Percentiles rank a stretch among this genome's conserved stretches.
Evolutionary conservation across 116 monocot species (phyloP).

Genomic region (Dioscorea cayenensis): DNA sequence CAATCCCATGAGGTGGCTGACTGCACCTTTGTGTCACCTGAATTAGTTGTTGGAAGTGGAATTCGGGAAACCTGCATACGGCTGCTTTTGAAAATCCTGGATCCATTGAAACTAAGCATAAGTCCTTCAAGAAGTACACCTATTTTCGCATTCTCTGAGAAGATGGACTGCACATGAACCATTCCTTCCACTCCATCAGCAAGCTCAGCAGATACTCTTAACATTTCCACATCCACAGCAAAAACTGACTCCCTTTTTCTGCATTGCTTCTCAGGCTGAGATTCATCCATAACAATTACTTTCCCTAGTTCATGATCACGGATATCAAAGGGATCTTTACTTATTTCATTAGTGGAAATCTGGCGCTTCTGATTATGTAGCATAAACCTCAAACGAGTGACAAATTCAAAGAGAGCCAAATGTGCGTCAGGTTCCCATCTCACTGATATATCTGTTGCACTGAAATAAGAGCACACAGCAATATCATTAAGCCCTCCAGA

Average conservation of each 20-base stretch:
- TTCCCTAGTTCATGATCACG: conserved; percentile 31
- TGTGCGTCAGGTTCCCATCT: conserved; percentile 97
- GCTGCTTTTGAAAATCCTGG: conserved; percentile 79
- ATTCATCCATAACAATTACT: conserved; percentile 15
- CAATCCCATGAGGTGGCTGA: conserved; percentile 66
- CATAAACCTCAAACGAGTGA: conserved; percentile 48
- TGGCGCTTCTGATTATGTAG: conserved; percentile 45
- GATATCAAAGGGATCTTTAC: conserved; percentile 11
- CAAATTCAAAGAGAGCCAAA: conserved; percentile 64
- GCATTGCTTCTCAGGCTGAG: conserved; percentile 35
- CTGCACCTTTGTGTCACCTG: conserved; percentile 34
- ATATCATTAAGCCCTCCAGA: conserved; percentile 67
- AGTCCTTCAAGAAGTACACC: conserved; percentile 86
- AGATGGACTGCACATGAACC: conserved; percentile 87
- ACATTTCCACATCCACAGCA: conserved; percentile 83
- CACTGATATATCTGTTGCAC: conserved; percentile 79
- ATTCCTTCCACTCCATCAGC: conserved; percentile 88
- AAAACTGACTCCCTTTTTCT: conserved; percentile 65
- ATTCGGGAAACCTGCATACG: conserved; percentile 95
- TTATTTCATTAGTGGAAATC: conserved; percentile 23
- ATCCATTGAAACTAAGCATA: conserved; percentile 67
- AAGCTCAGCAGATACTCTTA: conserved; percentile 80
- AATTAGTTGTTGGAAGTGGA: conserved; percentile 40
- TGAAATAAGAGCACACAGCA: conserved; percentile 83
- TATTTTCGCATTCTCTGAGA: conserved; percentile 93